A percentile compares a stretch with the other conserved stretches of the same genome.
These are phyloP conservation scores for Prunus davidiana DNA, from an alignment of 306 rosid genomes.

Conservation along the genomic window DNA sequence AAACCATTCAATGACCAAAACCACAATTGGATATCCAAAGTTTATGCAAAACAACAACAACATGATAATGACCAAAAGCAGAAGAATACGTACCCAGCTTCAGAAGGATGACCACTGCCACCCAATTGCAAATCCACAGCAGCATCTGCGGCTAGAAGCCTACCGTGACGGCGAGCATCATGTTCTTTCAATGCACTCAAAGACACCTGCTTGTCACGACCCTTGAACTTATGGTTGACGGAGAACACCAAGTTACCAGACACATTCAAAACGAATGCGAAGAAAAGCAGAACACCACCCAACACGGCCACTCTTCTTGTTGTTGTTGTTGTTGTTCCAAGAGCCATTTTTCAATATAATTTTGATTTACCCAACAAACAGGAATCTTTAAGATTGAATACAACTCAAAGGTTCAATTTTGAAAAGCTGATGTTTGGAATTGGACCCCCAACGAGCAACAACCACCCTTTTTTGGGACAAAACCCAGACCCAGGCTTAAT, in stretches of 20 bases:
- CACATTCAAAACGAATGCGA: constrained; percentile 23
- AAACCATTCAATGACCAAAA: neutral
- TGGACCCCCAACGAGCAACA: neutral
- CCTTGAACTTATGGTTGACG: constrained; percentile 66
- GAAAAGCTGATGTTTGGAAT: neutral
- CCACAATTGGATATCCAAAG: neutral
- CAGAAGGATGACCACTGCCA: constrained; percentile 70
- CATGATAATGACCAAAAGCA: neutral
- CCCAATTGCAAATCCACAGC: constrained; percentile 63
- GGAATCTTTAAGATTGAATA: neutral
- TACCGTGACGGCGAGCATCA: constrained; percentile 62
- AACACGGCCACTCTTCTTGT: constrained; percentile 11
- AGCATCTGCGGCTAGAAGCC: constrained; percentile 48
- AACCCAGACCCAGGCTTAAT: neutral
- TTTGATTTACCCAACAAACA: neutral
- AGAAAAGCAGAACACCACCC: constrained; percentile 13
- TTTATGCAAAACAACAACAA: neutral
- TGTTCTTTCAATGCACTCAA: constrained; percentile 58
- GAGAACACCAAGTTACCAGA: constrained; percentile 53
- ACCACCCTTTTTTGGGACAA: constrained; percentile 9
- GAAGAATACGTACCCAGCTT: constrained; percentile 50
- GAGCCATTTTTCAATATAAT: constrained; percentile 38
- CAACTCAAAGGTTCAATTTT: neutral
- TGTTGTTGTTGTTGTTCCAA: neutral
- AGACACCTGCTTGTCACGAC: constrained; percentile 22